Evolutionary conservation across 305 asterid species (phyloP).

Genomic region (Solanum chacoense): DNA sequence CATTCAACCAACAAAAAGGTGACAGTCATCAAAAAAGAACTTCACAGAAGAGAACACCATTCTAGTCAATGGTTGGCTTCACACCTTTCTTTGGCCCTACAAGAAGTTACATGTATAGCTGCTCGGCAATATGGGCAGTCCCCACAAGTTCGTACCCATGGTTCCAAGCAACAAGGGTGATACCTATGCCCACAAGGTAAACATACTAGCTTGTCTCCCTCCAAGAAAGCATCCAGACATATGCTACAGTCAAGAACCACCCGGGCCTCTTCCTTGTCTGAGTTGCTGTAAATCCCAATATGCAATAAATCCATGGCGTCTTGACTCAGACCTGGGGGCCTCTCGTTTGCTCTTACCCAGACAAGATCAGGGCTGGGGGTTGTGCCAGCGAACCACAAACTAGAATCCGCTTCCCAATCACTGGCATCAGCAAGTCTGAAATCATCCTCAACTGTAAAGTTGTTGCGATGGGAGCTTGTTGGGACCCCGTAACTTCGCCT

Average conservation of each 20-base stretch:
- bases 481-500: constrained; percentile 25
- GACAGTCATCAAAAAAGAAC: not conserved
- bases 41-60: not conserved
- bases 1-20: not conserved
- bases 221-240: constrained; percentile 67
- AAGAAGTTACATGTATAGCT: constrained; percentile 18
- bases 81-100: constrained; percentile 1
- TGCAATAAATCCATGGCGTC: constrained; percentile 40
- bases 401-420: constrained; percentile 56
- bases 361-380: constrained; percentile 15
- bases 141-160: constrained; percentile 66
- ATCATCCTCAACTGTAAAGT: constrained; percentile 24
- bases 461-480: constrained; percentile 18
- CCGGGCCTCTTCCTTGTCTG: constrained; percentile 19
- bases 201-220: constrained; percentile 50
- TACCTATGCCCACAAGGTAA: constrained; percentile 69
- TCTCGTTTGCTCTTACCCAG: constrained; percentile 21
- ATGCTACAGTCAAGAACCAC: constrained; percentile 57
- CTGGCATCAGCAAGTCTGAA: constrained; percentile 41
- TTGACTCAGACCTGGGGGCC: constrained; percentile 61
- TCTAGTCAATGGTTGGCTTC: not conserved
- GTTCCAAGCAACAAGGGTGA: constrained; percentile 62
- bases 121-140: constrained; percentile 91
- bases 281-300: constrained; percentile 25
- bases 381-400: constrained; percentile 26